Evolutionary conservation across 768 basidiomycete species (phyloP).

Genomic region (Symmetrospora coprosmae): DNA sequence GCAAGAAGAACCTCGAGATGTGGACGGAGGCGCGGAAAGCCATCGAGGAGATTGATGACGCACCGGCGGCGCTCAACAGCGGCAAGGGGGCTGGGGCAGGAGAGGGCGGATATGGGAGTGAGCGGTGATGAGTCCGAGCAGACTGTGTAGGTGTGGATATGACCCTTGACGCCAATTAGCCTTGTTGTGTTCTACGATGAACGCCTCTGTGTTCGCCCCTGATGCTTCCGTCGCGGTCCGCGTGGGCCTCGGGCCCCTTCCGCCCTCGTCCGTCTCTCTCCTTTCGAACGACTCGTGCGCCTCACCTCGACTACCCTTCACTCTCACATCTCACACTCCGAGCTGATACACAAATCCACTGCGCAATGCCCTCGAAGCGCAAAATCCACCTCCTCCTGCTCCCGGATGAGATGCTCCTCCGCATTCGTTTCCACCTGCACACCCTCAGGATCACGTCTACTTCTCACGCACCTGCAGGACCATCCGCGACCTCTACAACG

Average conservation of each 20-base stretch:
- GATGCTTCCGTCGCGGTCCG: too few relatives aligned
- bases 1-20: conserved; percentile 90
- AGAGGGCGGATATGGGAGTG: too few relatives aligned
- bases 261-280: too few relatives aligned
- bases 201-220: not conserved
- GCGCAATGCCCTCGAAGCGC: not conserved
- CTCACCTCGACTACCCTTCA: too few relatives aligned
- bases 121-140: too few relatives aligned
- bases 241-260: too few relatives aligned
- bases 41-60: conserved; percentile 65
- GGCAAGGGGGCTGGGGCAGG: too few relatives aligned
- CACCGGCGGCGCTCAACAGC: conserved; percentile 9
- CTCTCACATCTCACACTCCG: too few relatives aligned
- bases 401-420: not conserved
- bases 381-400: not conserved
- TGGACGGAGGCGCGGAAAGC: conserved; percentile 95
- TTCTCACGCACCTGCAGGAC: conserved; percentile 19
- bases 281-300: too few relatives aligned
- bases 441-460: not conserved
- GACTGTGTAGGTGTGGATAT: too few relatives aligned
- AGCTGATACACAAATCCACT: too few relatives aligned
- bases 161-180: too few relatives aligned
- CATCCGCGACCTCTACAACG: not conserved
- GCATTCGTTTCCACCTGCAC: not conserved
- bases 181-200: not conserved